These are phyloP conservation scores for Mycena capillaripes DNA, from an alignment of 768 basidiomycete species.

Conservation along the genomic window DNA sequence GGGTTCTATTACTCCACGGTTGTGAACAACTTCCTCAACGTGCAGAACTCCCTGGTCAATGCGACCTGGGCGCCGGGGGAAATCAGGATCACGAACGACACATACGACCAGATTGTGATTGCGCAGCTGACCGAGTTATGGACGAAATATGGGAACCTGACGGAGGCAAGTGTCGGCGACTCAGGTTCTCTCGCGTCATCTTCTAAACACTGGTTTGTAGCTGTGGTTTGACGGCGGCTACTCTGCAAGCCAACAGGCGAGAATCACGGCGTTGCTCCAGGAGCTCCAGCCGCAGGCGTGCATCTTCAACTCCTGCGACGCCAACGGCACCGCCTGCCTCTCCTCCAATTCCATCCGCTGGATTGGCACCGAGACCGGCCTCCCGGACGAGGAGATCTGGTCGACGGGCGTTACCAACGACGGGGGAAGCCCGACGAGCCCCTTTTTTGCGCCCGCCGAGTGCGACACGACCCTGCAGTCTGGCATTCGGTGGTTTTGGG, in stretches of 20 bases:
- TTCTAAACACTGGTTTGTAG: constrained; percentile 12
- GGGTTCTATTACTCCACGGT: constrained; percentile 30
- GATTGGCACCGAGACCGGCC: constrained; percentile 29
- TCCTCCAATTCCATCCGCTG: constrained; percentile 28
- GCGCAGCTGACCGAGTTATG: constrained; percentile 27
- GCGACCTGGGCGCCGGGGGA: constrained; percentile 29
- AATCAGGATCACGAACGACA: constrained; percentile 29
- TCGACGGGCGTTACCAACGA: constrained; percentile 31
- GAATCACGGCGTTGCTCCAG: constrained; percentile 25
- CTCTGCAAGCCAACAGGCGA: constrained; percentile 26
- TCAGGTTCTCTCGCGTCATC: neutral
- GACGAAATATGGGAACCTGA: constrained; percentile 25
- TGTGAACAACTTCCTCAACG: constrained; percentile 29
- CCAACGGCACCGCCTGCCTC: constrained; percentile 24
- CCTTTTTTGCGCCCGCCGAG: constrained; percentile 27
- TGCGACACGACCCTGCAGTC: constrained; percentile 28
- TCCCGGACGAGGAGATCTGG: constrained; percentile 28
- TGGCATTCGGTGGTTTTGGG: constrained; percentile 28
- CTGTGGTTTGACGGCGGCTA: constrained; percentile 30
- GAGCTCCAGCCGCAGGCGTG: constrained; percentile 26
- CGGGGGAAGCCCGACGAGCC: constrained; percentile 25
- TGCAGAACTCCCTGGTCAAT: constrained; percentile 30
- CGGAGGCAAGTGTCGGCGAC: constrained; percentile 17
- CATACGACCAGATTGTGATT: constrained; percentile 29
- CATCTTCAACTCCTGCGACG: constrained; percentile 31